phyloP scores from a whole-genome alignment of 2,329 filamentous ascomycete species.

The Emmonsiellopsis sp. region DNA sequence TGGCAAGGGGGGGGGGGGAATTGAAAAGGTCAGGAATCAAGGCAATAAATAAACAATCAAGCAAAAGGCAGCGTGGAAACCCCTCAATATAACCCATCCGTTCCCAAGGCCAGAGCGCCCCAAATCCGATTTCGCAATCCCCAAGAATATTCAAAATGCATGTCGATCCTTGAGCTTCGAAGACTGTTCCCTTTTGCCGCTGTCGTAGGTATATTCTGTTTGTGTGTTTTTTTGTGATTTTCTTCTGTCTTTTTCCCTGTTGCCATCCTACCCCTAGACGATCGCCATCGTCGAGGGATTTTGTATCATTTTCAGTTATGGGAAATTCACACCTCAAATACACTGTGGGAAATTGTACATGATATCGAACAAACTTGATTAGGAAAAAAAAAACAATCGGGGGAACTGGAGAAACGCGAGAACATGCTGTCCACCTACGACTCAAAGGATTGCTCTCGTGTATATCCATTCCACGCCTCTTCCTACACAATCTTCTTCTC shows the following conservation, averaged over 20 bases:
- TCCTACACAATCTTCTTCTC: neutral
- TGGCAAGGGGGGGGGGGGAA: neutral
- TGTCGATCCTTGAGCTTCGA: neutral
- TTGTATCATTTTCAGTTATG: neutral
- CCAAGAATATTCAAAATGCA: neutral
- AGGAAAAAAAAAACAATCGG: neutral
- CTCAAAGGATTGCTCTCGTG: neutral
- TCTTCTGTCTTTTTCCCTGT: neutral
- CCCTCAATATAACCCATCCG: neutral
- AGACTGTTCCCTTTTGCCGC: neutral
- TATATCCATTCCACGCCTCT: neutral
- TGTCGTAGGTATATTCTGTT: neutral
- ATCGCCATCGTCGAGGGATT: neutral
- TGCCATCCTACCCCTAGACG: neutral
- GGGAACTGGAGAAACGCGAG: neutral
- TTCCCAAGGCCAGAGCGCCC: neutral
- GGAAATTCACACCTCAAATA: neutral
- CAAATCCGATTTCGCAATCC: neutral
- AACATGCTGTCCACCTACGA: neutral
- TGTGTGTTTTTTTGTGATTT: neutral
- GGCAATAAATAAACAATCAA: neutral
- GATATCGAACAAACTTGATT: neutral
- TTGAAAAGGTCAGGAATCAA: neutral
- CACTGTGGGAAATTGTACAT: neutral
- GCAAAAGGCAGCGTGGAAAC: neutral